phyloP scores from a whole-genome alignment of 2,329 filamentous ascomycete species.

The Trichoderma lentiforme region DNA sequence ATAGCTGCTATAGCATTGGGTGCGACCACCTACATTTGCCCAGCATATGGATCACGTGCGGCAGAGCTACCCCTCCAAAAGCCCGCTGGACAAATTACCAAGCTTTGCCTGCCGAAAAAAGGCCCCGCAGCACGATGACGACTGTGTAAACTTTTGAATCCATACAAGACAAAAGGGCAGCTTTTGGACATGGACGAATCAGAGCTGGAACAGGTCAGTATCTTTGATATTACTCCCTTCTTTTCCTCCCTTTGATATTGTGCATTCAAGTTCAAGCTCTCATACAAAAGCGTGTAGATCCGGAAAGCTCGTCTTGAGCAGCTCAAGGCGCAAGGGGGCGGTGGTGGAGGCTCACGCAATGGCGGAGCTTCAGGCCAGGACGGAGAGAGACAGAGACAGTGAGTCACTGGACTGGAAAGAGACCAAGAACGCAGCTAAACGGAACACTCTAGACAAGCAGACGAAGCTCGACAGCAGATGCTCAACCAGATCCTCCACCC shows the following conservation, averaged over 20 bases:
- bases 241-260: slow-evolving; percentile 15
- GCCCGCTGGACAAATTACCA: not conserved
- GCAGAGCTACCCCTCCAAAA: not conserved
- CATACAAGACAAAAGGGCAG: not conserved
- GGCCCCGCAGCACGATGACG: not conserved
- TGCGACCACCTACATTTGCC: not conserved
- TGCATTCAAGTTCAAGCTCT: not conserved
- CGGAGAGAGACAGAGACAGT: slow-evolving; percentile 59
- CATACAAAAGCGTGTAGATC: slow-evolving; percentile 55
- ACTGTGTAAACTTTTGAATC: not conserved
- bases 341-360: slow-evolving; percentile 43
- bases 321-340: slow-evolving; percentile 70
- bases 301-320: slow-evolving; percentile 89
- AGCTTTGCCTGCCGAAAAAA: not conserved
- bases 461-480: slow-evolving; percentile 71
- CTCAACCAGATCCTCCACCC: slow-evolving; percentile 92
- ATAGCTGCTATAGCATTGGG: not conserved
- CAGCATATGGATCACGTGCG: not conserved
- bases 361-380: slow-evolving; percentile 41
- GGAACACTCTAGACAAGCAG: slow-evolving; percentile 42
- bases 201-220: slow-evolving; percentile 32
- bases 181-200: slow-evolving; percentile 40
- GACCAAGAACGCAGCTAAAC: not conserved
- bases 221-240: not conserved
- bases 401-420: slow-evolving; percentile 11